A percentile compares a stretch with the other conserved stretches of the same genome.
Conservation (phyloP, 2,329 filamentous ascomycete genomes). For the Alternaria arborescens region DNA sequence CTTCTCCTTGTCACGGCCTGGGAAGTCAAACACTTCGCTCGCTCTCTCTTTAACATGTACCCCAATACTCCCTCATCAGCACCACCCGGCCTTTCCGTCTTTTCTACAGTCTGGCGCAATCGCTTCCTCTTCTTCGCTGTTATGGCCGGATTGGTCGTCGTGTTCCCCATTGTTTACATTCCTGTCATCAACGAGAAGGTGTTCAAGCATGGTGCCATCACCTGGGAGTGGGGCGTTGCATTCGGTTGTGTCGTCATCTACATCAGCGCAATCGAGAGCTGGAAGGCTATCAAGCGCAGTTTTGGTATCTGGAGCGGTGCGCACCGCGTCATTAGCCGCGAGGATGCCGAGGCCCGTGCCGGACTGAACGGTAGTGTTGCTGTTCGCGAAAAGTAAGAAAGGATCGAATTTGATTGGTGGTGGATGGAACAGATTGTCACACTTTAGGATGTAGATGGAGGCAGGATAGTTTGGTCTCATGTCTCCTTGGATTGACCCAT, state of each 20-base stretch:
- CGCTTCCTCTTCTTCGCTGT: conserved; percentile 57
- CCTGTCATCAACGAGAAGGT: conserved; percentile 57
- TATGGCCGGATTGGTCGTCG: conserved; percentile 51
- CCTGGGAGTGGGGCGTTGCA: conserved; percentile 59
- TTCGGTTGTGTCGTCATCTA: conserved; percentile 54
- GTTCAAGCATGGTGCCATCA: conserved; percentile 55
- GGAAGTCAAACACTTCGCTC: conserved; percentile 58
- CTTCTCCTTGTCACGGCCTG: conserved; percentile 58
- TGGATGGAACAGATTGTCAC: conserved; percentile 13
- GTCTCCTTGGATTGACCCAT: conserved; percentile 20
- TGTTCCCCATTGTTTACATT: conserved; percentile 58
- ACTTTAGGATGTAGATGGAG: neutral
- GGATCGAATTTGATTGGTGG: neutral
- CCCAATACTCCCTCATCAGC: conserved; percentile 36
- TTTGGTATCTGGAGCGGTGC: conserved; percentile 47
- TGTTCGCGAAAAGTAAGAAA: conserved; percentile 23
- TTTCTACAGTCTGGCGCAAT: conserved; percentile 53
- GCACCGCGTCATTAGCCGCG: conserved; percentile 39
- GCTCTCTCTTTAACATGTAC: conserved; percentile 57
- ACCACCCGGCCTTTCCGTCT: conserved; percentile 45
- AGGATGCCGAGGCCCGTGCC: conserved; percentile 49
- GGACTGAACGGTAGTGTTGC: conserved; percentile 23
- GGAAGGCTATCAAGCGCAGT: conserved; percentile 56
- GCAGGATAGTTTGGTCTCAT: neutral
- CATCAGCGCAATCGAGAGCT: conserved; percentile 53